Conservation (phyloP, 78 protist genomes). For the Dictyostelium brefeldianum region DNA sequence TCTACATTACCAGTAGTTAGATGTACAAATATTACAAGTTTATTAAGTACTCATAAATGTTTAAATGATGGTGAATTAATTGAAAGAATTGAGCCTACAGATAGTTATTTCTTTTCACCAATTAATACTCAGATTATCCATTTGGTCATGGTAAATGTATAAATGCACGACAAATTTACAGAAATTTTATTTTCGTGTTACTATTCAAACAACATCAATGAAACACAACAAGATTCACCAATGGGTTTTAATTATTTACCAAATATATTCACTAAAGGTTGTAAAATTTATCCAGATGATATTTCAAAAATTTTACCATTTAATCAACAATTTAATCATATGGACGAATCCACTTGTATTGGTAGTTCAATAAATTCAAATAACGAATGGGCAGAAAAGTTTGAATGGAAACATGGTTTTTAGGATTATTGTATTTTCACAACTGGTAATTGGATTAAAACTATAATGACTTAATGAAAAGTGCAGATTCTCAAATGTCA, state of each 20-base stretch:
- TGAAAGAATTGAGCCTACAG: slow-evolving; percentile 7
- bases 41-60: slow-evolving; percentile 14
- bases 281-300: neutral
- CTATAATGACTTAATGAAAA: neutral
- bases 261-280: neutral
- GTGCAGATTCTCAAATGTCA: neutral
- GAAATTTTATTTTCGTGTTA: neutral
- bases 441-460: neutral
- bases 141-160: slow-evolving; percentile 13
- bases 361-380: neutral
- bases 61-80: slow-evolving; percentile 40
- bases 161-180: neutral
- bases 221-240: slow-evolving; percentile 25
- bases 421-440: neutral
- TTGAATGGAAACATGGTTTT: slow-evolving; percentile 14
- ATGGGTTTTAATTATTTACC: slow-evolving; percentile 1
- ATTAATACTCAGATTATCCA: neutral
- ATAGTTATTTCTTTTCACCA: slow-evolving; percentile 16
- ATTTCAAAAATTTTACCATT: neutral
- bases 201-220: neutral
- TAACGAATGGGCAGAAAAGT: slow-evolving; percentile 31
- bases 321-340: slow-evolving; percentile 4
- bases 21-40: neutral
- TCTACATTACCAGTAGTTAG: neutral
- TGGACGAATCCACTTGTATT: neutral